Conservation (phyloP, 2,329 filamentous ascomycete species). For the Botrytis paeoniae region DNA sequence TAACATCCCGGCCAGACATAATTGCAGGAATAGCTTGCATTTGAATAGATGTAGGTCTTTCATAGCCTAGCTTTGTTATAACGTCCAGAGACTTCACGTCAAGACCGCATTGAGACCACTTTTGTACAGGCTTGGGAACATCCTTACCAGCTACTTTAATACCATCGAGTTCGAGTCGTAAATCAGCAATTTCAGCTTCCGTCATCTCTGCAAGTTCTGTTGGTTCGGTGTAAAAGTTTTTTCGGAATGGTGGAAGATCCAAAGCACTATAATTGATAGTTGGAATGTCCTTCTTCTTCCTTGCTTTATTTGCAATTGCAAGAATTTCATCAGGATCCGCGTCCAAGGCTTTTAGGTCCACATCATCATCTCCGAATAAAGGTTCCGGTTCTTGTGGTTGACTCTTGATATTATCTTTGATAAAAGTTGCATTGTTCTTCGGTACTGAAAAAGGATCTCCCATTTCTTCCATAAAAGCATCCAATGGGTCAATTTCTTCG, state of each 20-base stretch:
- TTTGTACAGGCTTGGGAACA: constrained; percentile 88
- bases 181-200: constrained; percentile 75
- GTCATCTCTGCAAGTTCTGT: constrained; percentile 78
- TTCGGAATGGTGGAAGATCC: constrained; percentile 80
- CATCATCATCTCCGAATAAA: constrained; percentile 85
- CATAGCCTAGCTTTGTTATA: constrained; percentile 75
- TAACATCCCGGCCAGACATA: constrained; percentile 93
- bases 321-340: constrained; percentile 62
- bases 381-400: constrained; percentile 71
- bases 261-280: constrained; percentile 82
- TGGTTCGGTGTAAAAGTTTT: constrained; percentile 93
- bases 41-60: constrained; percentile 89
- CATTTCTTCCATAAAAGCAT: constrained; percentile 85
- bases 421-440: constrained; percentile 36
- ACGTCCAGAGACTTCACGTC: constrained; percentile 85
- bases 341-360: constrained; percentile 59
- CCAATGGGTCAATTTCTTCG: constrained; percentile 81
- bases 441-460: constrained; percentile 48
- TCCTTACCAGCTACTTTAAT: constrained; percentile 91
- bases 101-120: constrained; percentile 94
- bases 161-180: constrained; percentile 85
- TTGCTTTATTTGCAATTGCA: constrained; percentile 55
- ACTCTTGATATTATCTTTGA: constrained; percentile 41
- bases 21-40: constrained; percentile 91
- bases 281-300: constrained; percentile 95